Base-by-base conservation (phyloP, 495 filamentous ascomycete species). In the Penicillium soppii region DNA sequence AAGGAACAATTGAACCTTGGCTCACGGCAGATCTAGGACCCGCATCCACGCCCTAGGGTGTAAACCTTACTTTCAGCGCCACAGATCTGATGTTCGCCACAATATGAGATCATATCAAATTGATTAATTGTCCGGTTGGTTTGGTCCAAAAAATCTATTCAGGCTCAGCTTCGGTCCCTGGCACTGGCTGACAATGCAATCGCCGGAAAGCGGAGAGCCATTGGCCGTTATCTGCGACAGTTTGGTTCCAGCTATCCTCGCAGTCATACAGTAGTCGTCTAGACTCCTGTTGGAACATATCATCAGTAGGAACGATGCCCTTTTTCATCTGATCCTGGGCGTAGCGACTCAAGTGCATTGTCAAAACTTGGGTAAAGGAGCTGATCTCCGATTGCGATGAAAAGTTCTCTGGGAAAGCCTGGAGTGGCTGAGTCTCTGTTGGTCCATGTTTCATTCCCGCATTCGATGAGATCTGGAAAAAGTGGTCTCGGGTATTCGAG, bases 201-300 rank as follows among this genome's bases (percentile, higher is more conserved):
- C 33, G 25, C 2, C 53, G 47, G 50, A 60, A 60, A n/a, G 40
- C 50, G 43, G 55, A 69, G 10, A 86, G 62, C 76, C 81, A 82
- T 7, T 69, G 62, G 0, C 64, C 64, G 54, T 86, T 79, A 53
- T 86, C 83, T 2, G 80, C 75, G 7, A 75, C 76, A 0, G 81
- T 84, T 56, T 84, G 82, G 46, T 84, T 85, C 81, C 82, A 86
- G 13, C 72, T 70, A 53, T 85, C 82, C 37, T 84, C 79, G 23
- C 65, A 74, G 32, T 80, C 77, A 61, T 82, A 85, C 23, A 85
- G 74, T 52, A 83, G 75, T 5, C 81, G 62, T 36, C 82, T 74
- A 1, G 79, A 79, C 48, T 82, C 70, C 13, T 59, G 68, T 59
- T 84, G 82, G 17, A 86, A 60, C 40, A 82, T 77, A 4, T 67